A percentile compares a stretch with the other conserved stretches of the same genome.
These are phyloP conservation scores for Breynia disticha DNA, from an alignment of 441 rosid species.

Conservation along the genomic window DNA sequence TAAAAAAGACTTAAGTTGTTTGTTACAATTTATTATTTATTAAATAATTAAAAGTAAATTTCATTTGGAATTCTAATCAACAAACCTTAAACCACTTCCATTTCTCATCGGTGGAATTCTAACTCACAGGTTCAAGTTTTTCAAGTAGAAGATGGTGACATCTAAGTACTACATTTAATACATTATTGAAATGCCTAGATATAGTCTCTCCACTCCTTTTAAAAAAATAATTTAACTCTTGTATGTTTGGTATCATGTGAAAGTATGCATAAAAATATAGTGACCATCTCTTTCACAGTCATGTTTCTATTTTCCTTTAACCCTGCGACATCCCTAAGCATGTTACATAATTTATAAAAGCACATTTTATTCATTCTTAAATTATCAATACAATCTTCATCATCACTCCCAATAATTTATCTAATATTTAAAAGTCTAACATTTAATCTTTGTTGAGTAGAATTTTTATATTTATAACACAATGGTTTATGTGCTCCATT, in stretches of 20 bases:
- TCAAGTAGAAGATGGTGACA: not conserved
- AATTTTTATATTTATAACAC: too few relatives aligned
- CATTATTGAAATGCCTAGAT: not conserved
- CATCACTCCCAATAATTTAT: too few relatives aligned
- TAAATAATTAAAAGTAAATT: constrained; percentile 2
- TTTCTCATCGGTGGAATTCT: not conserved
- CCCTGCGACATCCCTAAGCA: not conserved
- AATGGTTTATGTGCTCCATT: too few relatives aligned
- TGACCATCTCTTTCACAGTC: not conserved
- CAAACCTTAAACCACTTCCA: constrained; percentile 2
- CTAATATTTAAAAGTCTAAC: too few relatives aligned
- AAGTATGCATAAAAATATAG: not conserved
- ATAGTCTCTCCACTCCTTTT: not conserved
- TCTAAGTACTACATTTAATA: not conserved
- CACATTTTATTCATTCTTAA: too few relatives aligned
- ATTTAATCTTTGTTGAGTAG: too few relatives aligned
- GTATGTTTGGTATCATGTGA: too few relatives aligned
- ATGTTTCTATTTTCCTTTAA: not conserved
- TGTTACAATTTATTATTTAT: too few relatives aligned
- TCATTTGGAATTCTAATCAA: not conserved
- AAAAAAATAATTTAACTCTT: too few relatives aligned
- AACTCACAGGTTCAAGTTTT: not conserved
- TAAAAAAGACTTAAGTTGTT: too few relatives aligned
- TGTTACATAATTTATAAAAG: too few relatives aligned
- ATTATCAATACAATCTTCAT: too few relatives aligned